Evolutionary conservation across 345 rosid species (phyloP).

Genomic region (Combretum micranthum): DNA sequence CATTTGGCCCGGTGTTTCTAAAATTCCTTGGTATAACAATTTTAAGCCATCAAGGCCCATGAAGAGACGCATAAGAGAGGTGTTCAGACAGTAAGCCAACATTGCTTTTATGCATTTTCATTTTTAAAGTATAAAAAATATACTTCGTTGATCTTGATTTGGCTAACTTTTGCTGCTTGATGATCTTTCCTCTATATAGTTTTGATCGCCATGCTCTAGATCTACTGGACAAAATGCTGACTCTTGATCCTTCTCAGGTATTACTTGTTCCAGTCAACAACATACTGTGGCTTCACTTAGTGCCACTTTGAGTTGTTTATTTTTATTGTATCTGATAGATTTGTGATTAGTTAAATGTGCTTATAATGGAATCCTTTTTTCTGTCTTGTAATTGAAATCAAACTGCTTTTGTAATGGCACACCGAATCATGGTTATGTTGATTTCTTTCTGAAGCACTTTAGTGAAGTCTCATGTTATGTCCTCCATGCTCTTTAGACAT

Average conservation of each 20-base stretch:
- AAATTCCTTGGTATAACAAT: slow-evolving; percentile 67
- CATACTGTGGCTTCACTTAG: too few relatives aligned
- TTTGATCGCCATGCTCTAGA: slow-evolving; percentile 95
- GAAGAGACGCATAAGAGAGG: slow-evolving; percentile 77
- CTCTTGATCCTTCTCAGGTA: slow-evolving; percentile 92
- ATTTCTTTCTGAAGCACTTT: too few relatives aligned
- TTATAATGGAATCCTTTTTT: too few relatives aligned
- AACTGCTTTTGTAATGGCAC: too few relatives aligned
- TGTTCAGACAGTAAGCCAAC: slow-evolving; percentile 69
- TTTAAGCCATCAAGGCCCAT: slow-evolving; percentile 66
- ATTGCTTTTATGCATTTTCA: neutral
- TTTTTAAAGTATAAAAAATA: neutral
- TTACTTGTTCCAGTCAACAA: too few relatives aligned
- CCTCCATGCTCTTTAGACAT: too few relatives aligned
- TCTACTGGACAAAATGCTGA: slow-evolving; percentile 79
- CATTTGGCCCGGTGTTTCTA: slow-evolving; percentile 73
- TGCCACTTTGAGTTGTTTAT: too few relatives aligned
- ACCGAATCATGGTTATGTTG: too few relatives aligned
- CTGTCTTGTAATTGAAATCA: too few relatives aligned
- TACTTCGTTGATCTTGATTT: neutral
- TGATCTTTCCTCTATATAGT: slow-evolving; percentile 12
- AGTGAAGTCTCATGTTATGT: too few relatives aligned
- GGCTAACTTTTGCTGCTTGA: slow-evolving; percentile 3
- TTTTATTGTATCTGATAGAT: too few relatives aligned
- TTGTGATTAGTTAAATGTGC: too few relatives aligned